Conservation (phyloP, 208 protist species). For the Trypanosoma brucei region DNA sequence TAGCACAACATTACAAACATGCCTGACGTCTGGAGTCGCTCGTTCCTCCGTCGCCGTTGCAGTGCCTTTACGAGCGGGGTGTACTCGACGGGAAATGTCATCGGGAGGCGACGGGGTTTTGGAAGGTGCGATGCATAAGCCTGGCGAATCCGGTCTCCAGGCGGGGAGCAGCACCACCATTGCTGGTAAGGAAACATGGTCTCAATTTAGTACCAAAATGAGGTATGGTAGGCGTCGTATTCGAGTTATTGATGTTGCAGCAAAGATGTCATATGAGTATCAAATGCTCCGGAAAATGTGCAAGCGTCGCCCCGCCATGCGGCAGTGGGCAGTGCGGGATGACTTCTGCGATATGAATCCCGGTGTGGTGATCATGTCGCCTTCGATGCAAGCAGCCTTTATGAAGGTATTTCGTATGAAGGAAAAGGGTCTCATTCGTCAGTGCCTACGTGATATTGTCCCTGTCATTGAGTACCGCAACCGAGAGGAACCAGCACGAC, state of each 20-base stretch:
- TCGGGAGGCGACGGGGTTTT: constrained; percentile 12
- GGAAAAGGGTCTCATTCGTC: constrained; percentile 79
- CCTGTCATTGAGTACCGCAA: constrained; percentile 88
- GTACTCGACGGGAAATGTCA: constrained; percentile 5
- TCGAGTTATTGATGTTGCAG: constrained; percentile 81
- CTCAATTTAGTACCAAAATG: constrained; percentile 81
- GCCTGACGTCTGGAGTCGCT: too few species aligned
- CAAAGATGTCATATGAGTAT: constrained; percentile 92
- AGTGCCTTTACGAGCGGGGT: too few species aligned
- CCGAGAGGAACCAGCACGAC: constrained; percentile 52
- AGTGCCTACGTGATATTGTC: constrained; percentile 81
- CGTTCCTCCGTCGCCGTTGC: too few species aligned
- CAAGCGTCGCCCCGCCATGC: constrained; percentile 73
- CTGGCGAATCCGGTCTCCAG: constrained; percentile 54
- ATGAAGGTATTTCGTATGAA: constrained; percentile 88
- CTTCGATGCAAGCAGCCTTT: constrained; percentile 87
- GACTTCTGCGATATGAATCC: constrained; percentile 86
- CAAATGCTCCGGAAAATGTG: constrained; percentile 88
- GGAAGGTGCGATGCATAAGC: constrained; percentile 66
- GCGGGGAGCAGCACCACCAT: constrained; percentile 49
- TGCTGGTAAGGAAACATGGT: constrained; percentile 81
- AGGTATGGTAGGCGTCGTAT: constrained; percentile 71
- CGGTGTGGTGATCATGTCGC: constrained; percentile 85
- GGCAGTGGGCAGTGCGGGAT: constrained; percentile 83
- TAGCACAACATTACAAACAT: background rate